Base-by-base conservation (phyloP, 768 basidiomycete species). In the Suillus lakei region DNA sequence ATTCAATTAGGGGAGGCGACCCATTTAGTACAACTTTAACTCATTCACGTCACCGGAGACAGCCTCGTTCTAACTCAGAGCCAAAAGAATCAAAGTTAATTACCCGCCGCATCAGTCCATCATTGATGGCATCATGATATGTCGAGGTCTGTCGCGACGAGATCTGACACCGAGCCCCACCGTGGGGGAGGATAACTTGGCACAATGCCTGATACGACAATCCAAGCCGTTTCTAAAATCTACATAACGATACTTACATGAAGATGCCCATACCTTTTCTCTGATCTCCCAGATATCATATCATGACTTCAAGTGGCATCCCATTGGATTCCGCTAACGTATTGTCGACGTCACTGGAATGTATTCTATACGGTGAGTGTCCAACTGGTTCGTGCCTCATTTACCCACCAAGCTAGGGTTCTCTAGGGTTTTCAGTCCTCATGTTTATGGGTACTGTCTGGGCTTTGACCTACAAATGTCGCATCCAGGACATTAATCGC, bases 401-500 rank as follows among this genome's bases (percentile, higher is more conserved):
- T 2, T 23, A 9, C n/a, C 10, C 44, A 46, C n/a, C 8, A 10
- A 46, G 44, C n/a, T 43, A 18, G 39, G 4, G 4, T 46, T n/a
- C n/a, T 12, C n/a, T n/a, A 46, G 44, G 44, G 4, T 46, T 46
- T n/a, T 46, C 44, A 4, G n/a, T 23, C 10, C 44, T 46, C n/a
- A 46, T 46, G 44, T 46, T 46, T n/a, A 23, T 46, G n/a, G 21
- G 44, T 0, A 46, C 44, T 1, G 10, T 46, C n/a, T 23, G 44
- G 44, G 44, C 44, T 46, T 46, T 46, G 44, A 46, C 44, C 44
- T 12, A 46, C 44, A 46, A 46, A 46, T 46, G 44, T 23, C 44
- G n/a, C 21, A 4, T 46, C 9, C 44, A n/a, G 44, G 44, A 46
- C n/a, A 9, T 72, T 18, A 67, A 72, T 54, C 38, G 23, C 10